Base-by-base conservation (phyloP, 2,329 filamentous ascomycete genomes). In the Exserohilum turcica region DNA sequence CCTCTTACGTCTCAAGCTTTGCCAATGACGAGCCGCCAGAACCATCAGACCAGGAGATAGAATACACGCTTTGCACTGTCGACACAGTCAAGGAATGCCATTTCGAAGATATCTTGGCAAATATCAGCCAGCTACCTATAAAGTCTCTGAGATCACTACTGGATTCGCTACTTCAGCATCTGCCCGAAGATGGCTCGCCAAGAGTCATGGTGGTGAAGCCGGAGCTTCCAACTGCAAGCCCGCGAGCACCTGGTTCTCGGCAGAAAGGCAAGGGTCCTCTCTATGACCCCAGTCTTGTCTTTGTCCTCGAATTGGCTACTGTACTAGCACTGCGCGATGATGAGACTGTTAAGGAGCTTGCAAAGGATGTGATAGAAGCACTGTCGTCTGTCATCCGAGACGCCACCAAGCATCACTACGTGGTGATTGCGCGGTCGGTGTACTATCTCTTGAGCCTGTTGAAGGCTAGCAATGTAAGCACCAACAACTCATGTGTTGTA, bases 1-100 rank as follows among this genome's bases (percentile, higher is more conserved):
- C 93, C 0, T 96, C 90, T 5, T 99, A 97, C 68, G 92, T 99
- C 28, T 96, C 92, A n/a, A 97, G 93, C 73, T 97, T 99, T 72
- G 94, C 95, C 36, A 95, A 94, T 9, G 94, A 97, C 74, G 94
- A 99, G 69, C 94, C 94, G 10, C 94, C 94, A 0, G 94, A 99
- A 76, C 94, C 94, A 2, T 97, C 94, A 1, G 92, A 97, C 60
- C 93, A 97, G 71, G 94, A 99, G 73, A 82, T 99, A 27, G 94
- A 99, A 68, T 96, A 94, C 70, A 97, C 94, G 0, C 80, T 99
- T 8, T 94, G 90, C 71, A 93, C 94, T 0, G 90, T 97, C 2
- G 94, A 97, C 72, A 99, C 93, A 67, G 87, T 99, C 36, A 93
- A 90, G 63, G 89, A 91, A 38, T 99, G 94, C 72, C 87, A 89